Percentiles rank a stretch among this genome's conserved stretches.
Conservation (phyloP, 2,329 filamentous ascomycete species). For the Harringtonia aguacate region DNA sequence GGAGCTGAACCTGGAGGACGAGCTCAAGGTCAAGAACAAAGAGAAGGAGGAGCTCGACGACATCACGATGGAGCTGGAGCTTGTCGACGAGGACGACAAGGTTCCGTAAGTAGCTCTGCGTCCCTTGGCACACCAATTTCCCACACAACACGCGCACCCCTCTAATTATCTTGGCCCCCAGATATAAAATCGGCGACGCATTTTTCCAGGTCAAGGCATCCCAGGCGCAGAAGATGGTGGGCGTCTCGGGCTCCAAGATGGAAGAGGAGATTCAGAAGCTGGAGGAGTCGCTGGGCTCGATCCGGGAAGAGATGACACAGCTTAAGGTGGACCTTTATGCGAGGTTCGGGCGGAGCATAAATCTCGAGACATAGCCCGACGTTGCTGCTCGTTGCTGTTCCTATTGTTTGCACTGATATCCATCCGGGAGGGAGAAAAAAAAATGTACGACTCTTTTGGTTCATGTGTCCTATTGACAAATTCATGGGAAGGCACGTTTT, state of each 20-base stretch:
- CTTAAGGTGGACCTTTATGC: conserved; percentile 91
- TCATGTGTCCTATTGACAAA: too few relatives aligned
- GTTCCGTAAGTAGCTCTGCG: conserved; percentile 56
- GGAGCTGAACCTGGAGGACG: conserved; percentile 67
- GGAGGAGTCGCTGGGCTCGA: conserved; percentile 63
- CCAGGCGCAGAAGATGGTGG: conserved; percentile 79
- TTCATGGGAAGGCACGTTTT: too few relatives aligned
- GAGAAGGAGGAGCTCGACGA: conserved; percentile 98
- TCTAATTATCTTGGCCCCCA: conserved; percentile 24
- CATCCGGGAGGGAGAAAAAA: too few relatives aligned
- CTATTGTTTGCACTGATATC: too few relatives aligned
- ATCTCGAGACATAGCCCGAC: conserved; percentile 65
- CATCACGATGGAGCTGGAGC: conserved; percentile 78
- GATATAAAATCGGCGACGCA: conserved; percentile 93
- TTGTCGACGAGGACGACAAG: conserved; percentile 63
- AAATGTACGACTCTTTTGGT: too few relatives aligned
- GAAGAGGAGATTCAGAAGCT: conserved; percentile 66
- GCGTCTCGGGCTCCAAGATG: conserved; percentile 57
- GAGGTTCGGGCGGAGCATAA: conserved; percentile 92
- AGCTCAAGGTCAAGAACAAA: conserved; percentile 80
- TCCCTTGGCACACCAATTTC: too few relatives aligned
- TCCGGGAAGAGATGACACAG: conserved; percentile 79
- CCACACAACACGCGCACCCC: too few relatives aligned
- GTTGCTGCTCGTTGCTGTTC: background rate
- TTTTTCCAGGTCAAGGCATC: conserved; percentile 80